Evolutionary conservation across 805 yeast species (phyloP), one percentile per base, ranked within the genome.

Genomic region (Naumovozyma castellii): DNA sequence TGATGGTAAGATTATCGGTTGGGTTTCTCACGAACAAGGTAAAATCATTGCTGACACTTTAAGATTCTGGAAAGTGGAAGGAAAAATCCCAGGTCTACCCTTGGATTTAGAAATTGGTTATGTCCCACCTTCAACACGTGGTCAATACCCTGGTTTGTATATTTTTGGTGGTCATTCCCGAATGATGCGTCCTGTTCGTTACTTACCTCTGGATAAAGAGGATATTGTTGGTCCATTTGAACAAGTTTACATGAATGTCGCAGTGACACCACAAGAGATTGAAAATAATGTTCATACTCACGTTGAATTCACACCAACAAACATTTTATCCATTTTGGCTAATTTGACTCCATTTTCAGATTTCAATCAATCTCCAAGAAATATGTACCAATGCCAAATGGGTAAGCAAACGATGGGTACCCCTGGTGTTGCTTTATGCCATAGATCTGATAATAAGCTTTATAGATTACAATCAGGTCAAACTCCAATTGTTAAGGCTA

Each of bases 321-420:
- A 92, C 64, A 86, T 92, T 37, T 69, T 92, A 51, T 87, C 97
- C 17, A 90, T 92, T 50, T 72, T 92, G 62, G 98, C 97, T 48
- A 92, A 92, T 66, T 73, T 92, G 70, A 92, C 98, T 1, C 98
- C 98, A 50, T 92, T 86, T 62, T 88, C 97, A 1, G 98, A 92
- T 64, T 92, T 92, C 71, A 92, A 92, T 66, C 98, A 92, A 71
- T 88, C 97, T 19, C 98, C 98, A 57, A 84, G 98, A 78, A 92
- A 92, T 64, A 92, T 92, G 97, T 92, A 92, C 64, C 98, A 92
- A 70, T 92, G 98, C 68, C 98, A 92, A 73, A 92, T 92, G 98
- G 97, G 97, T 77, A 92, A 92, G 69, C 98, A 92, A 71, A 90
- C 98, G 16, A 92, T 92, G 98, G 98, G 98, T 66, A 92, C 98